Base-by-base conservation (phyloP, 768 basidiomycete genomes). In the Harrya chromipes region DNA sequence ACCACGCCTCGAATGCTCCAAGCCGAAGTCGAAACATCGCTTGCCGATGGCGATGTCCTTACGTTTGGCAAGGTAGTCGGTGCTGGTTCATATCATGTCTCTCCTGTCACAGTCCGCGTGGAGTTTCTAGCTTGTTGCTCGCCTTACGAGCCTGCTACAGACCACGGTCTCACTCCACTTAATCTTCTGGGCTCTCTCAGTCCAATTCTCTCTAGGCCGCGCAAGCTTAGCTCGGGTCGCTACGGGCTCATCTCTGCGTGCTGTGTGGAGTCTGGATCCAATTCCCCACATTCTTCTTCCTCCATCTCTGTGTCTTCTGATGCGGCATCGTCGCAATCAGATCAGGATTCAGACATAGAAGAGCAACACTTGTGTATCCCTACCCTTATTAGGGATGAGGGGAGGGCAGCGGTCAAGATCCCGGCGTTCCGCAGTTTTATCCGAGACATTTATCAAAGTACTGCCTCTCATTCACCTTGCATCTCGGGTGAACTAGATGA, bases 51-150 rank as follows among this genome's bases (percentile, higher is more conserved):
- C 51, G 88, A 90, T 61, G 65, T 79, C 27, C 57, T 91, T 50
- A 90, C 86, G 2, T 87, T 91, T 59, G 88, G 88, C 57, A 90
- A 90, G 69, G 70, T 76, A 6, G 88, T 91, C 1, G 84, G 82
- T 33, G 77, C 78, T 52, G 78, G 80, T 41, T 74, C 77, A 20
- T 79, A 79, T 45, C 67, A 75, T 23, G 87, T 89, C 26, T 72
- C 73, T 4, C 87, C 87, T 12, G 72, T 90, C 36, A 77, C 79
- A 20, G 83, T 72, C 37, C 75, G 79, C 21, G 75, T 88, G 31
- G 77, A 83, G 64, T 67, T 89, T 34, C 53, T 83, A 39, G 54
- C 45, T 17, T 42, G 56, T 39, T 23, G 17, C 27, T 47, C 48
- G 5, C 17, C 49, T 49, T 54, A 46, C n/a, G 54, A 46, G 24